Conservation (phyloP, 2,329 filamentous ascomycete genomes). For the Cercospora janseana region DNA sequence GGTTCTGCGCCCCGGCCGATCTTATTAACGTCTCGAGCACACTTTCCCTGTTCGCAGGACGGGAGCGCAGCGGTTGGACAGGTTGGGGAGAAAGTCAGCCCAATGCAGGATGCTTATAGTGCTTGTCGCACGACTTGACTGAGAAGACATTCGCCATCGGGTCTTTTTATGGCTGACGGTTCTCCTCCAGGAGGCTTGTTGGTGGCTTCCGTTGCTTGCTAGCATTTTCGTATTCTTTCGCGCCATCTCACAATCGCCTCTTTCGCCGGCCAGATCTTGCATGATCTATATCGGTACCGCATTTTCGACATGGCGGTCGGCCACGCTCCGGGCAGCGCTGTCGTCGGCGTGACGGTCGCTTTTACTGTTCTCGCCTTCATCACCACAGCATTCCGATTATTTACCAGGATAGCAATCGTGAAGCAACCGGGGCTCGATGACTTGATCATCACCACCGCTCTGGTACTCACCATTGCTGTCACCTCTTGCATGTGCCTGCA, state of each 20-base stretch:
- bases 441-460: slow-evolving; percentile 23
- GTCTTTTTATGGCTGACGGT: slow-evolving; percentile 9
- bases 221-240: not conserved
- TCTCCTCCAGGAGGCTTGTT: not conserved
- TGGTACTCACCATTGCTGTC: slow-evolving; percentile 21
- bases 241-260: not conserved
- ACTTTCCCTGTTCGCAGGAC: slow-evolving; percentile 2
- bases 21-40: slow-evolving; percentile 4
- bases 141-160: slow-evolving; percentile 1
- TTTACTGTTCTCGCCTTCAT: slow-evolving; percentile 29
- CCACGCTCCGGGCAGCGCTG: slow-evolving; percentile 30
- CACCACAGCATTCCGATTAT: slow-evolving; percentile 24
- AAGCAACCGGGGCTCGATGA: slow-evolving; percentile 31
- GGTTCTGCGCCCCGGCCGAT: slow-evolving; percentile 9
- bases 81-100: not conserved
- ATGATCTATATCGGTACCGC: not conserved
- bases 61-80: not conserved
- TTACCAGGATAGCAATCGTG: slow-evolving; percentile 27
- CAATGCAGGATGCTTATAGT: slow-evolving; percentile 18
- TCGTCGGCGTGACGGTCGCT: slow-evolving; percentile 29
- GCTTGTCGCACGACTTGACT: slow-evolving; percentile 14
- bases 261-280: not conserved
- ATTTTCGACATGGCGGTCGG: slow-evolving; percentile 20
- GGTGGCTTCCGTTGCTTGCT: slow-evolving; percentile 3
- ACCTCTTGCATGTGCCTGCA: slow-evolving; percentile 28